Percentiles rank a stretch among this genome's conserved stretches.
These are phyloP conservation scores for Diospyros kaki DNA, from an alignment of 148 eudicot species.

Conservation along the genomic window DNA sequence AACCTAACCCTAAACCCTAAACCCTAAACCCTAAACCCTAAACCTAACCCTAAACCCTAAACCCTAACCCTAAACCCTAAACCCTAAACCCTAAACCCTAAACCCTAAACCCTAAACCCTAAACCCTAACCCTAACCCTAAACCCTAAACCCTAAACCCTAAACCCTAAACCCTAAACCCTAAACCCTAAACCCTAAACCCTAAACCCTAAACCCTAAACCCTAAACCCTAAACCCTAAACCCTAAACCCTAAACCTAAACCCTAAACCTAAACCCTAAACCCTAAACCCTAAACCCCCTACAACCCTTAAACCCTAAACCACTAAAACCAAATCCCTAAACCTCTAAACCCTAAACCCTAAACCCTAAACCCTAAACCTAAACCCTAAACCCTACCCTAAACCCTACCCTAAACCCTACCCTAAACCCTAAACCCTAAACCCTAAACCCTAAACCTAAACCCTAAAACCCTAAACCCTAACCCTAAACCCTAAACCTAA, in stretches of 20 bases:
- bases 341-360: constrained; percentile 15
- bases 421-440: constrained; percentile 23
- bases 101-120: constrained; percentile 15
- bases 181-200: constrained; percentile 10
- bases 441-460: constrained; percentile 12
- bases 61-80: constrained; percentile 16
- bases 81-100: constrained; percentile 17
- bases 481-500: too few relatives aligned
- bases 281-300: constrained; percentile 17
- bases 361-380: constrained; percentile 20
- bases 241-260: constrained; percentile 19
- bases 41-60: constrained; percentile 17
- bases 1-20: constrained; percentile 24
- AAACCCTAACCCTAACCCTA: constrained; percentile 12
- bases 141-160: constrained; percentile 1
- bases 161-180: constrained; percentile 7
- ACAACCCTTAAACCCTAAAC: neutral
- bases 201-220: constrained; percentile 16
- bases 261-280: constrained; percentile 17
- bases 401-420: too few relatives aligned
- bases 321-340: constrained; percentile 17
- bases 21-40: constrained; percentile 24
- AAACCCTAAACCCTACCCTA: too few relatives aligned
- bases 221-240: constrained; percentile 21
- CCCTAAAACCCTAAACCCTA: too few relatives aligned